A percentile compares a stretch with the other conserved stretches of the same genome.
phyloP scores from a whole-genome alignment of 176 grass and related monocot species.

The Oryza australiensis region DNA sequence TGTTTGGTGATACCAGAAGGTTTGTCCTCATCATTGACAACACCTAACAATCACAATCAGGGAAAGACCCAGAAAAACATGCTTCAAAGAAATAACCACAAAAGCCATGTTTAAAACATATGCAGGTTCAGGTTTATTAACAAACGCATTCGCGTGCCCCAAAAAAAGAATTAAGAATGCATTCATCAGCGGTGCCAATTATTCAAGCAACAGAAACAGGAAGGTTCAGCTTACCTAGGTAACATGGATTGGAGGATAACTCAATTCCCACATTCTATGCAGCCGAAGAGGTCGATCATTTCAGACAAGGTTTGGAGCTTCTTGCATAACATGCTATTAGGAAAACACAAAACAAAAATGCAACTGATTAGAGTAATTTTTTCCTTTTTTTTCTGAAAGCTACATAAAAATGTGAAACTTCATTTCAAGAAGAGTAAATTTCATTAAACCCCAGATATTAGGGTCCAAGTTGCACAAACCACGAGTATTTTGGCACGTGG shows the following conservation, averaged over 20 bases:
- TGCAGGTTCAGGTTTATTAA: neutral
- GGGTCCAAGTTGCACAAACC: too few species aligned
- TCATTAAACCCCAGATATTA: too few species aligned
- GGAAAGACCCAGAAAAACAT: slow-evolving; percentile 24
- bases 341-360: slow-evolving; percentile 21
- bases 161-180: neutral
- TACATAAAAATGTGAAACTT: neutral
- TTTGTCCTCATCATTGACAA: slow-evolving; percentile 69
- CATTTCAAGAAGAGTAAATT: neutral
- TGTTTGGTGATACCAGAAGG: slow-evolving; percentile 89
- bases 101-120: neutral
- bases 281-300: slow-evolving; percentile 83
- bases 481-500: too few species aligned
- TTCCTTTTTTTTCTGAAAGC: neutral
- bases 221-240: slow-evolving; percentile 66
- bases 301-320: neutral
- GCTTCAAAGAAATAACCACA: too few species aligned
- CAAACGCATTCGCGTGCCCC: neutral
- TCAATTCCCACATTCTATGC: slow-evolving; percentile 78
- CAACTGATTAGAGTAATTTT: neutral
- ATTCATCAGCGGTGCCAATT: neutral
- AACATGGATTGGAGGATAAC: slow-evolving; percentile 69
- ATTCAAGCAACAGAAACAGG: neutral
- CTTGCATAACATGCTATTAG: slow-evolving; percentile 21
- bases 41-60: slow-evolving; percentile 41